These are phyloP conservation scores for Aspergillus avenaceus DNA, from an alignment of 495 filamentous ascomycete genomes.

Conservation along the genomic window DNA sequence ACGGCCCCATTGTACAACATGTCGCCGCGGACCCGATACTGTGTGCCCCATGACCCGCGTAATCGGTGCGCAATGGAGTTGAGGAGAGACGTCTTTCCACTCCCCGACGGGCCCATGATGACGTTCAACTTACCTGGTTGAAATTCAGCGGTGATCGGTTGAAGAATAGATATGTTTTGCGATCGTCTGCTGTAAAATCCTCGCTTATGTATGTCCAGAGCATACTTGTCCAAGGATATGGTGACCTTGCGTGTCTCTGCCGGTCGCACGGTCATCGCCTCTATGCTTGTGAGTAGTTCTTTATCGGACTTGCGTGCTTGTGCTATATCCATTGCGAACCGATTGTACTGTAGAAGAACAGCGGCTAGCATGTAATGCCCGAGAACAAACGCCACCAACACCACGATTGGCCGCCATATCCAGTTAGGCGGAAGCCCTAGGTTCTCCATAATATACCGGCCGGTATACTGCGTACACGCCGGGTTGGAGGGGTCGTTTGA, in stretches of 20 bases:
- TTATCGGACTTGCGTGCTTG: constrained; percentile 49
- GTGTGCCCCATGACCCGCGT: constrained; percentile 48
- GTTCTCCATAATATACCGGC: constrained; percentile 59
- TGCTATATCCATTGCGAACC: constrained; percentile 57
- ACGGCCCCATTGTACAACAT: constrained; percentile 65
- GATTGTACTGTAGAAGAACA: constrained; percentile 53
- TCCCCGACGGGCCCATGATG: constrained; percentile 75
- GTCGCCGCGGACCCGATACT: constrained; percentile 51
- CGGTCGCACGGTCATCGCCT: constrained; percentile 49
- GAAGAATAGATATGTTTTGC: constrained; percentile 54
- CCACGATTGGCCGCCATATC: constrained; percentile 58
- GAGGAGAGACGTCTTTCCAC: constrained; percentile 67
- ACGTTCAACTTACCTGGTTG: constrained; percentile 62
- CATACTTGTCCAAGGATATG: constrained; percentile 57
- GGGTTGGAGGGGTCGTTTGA: constrained; percentile 53
- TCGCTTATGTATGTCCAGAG: constrained; percentile 59
- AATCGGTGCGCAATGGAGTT: constrained; percentile 65
- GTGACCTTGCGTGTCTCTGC: constrained; percentile 50
- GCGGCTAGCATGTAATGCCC: constrained; percentile 54
- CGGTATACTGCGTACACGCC: constrained; percentile 61
- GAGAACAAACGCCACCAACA: constrained; percentile 52
- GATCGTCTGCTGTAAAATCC: constrained; percentile 28
- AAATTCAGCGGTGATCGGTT: constrained; percentile 59
- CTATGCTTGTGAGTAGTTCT: constrained; percentile 50
- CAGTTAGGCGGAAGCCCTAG: constrained; percentile 61